Evolutionary conservation across 768 basidiomycete species (phyloP).

Genomic region (Cubamyces lactineus): DNA sequence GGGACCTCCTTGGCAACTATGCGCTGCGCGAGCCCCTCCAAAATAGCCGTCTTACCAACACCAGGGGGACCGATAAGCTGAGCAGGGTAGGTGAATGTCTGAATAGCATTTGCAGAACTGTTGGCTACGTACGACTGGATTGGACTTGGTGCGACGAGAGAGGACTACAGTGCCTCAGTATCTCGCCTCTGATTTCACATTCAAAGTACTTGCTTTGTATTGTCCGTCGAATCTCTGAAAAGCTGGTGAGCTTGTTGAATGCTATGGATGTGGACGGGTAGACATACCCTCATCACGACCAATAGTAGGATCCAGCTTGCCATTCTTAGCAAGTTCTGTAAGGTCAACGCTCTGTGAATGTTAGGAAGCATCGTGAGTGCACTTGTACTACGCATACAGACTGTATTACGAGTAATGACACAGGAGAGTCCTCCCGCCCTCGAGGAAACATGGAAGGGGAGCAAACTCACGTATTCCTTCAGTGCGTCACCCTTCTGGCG

Average conservation of each 20-base stretch:
- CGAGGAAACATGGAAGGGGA: not conserved
- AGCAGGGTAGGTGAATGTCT: not conserved
- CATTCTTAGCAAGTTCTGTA: slow-evolving; percentile 79
- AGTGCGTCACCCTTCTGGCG: slow-evolving; percentile 83
- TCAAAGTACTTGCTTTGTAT: slow-evolving; percentile 71
- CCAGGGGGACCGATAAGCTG: slow-evolving; percentile 86
- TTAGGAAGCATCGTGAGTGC: not conserved
- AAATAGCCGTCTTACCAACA: slow-evolving; percentile 90
- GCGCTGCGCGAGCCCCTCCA: slow-evolving; percentile 86
- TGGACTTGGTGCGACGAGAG: slow-evolving; percentile 88
- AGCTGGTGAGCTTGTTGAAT: not conserved
- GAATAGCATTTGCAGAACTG: not conserved
- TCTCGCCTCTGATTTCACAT: not conserved
- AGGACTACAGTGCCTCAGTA: slow-evolving; percentile 53
- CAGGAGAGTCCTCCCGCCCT: too few species aligned
- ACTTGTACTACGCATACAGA: not conserved
- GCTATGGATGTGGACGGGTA: not conserved
- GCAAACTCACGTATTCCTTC: slow-evolving; percentile 71
- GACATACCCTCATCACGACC: slow-evolving; percentile 78
- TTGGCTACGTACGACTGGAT: slow-evolving; percentile 71
- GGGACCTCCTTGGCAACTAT: slow-evolving; percentile 91
- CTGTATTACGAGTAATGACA: too few species aligned
- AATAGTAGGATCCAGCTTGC: slow-evolving; percentile 90
- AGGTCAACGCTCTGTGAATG: slow-evolving; percentile 70
- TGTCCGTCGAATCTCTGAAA: slow-evolving; percentile 79